These are phyloP conservation scores for Eimeria acervulina DNA, from an alignment of 169 alveolate species.

Conservation along the genomic window DNA sequence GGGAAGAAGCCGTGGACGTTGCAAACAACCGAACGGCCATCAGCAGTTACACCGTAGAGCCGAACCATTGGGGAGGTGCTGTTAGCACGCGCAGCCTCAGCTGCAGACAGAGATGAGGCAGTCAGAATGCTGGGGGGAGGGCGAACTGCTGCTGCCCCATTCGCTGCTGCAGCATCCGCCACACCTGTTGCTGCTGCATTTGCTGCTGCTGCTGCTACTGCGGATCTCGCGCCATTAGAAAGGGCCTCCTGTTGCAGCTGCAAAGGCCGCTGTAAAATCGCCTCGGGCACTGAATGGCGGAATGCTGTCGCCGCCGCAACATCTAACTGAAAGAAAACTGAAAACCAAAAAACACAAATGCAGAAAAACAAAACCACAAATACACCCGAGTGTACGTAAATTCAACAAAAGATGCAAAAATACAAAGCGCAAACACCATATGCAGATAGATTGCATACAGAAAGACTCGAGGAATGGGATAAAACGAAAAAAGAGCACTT, in stretches of 20 bases:
- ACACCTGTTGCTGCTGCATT: too few relatives aligned
- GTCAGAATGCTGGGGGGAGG: constrained; percentile 36
- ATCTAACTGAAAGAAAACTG: constrained; percentile 76
- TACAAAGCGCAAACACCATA: not conserved
- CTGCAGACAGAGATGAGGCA: constrained; percentile 40
- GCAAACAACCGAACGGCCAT: constrained; percentile 85
- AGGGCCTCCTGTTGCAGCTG: constrained; percentile 33
- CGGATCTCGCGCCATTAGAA: not conserved
- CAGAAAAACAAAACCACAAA: not conserved
- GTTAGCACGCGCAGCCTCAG: constrained; percentile 72
- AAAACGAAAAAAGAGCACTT: not conserved
- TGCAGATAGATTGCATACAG: not conserved
- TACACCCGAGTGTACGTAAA: not conserved
- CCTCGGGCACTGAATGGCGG: constrained; percentile 40
- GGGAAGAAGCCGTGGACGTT: constrained; percentile 88
- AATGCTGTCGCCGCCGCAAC: constrained; percentile 56
- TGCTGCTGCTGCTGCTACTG: not conserved
- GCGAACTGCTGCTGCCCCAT: not conserved
- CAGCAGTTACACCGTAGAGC: constrained; percentile 87
- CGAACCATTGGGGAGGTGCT: constrained; percentile 83
- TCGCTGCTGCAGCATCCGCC: not conserved
- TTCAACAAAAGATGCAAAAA: not conserved
- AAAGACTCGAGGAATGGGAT: not conserved
- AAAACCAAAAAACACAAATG: not conserved
- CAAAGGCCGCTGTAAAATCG: not conserved